Conservation (phyloP, 164 flowering plant species). For the Magnolia sinica region DNA sequence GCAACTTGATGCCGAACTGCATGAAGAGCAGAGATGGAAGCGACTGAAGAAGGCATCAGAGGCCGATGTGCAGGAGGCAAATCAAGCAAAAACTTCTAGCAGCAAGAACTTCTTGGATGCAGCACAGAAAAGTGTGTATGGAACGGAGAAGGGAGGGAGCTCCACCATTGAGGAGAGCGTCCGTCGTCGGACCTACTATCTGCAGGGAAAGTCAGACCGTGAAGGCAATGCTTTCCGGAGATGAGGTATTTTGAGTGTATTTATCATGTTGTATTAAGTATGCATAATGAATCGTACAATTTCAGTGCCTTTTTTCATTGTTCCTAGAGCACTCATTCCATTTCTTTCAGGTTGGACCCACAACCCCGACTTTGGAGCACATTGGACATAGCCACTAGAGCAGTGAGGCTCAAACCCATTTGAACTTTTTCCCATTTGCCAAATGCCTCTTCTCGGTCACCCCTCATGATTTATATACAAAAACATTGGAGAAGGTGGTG, state of each 20-base stretch:
- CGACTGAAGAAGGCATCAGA: slow-evolving; percentile 83
- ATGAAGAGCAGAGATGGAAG: slow-evolving; percentile 90
- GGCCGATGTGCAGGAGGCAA: slow-evolving; percentile 63
- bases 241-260: slow-evolving; percentile 17
- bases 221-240: slow-evolving; percentile 85
- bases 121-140: slow-evolving; percentile 68
- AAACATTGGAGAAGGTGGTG: too few relatives aligned
- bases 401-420: too few relatives aligned
- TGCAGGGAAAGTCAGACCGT: slow-evolving; percentile 50
- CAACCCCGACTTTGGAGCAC: too few relatives aligned
- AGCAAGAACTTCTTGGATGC: slow-evolving; percentile 69
- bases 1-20: slow-evolving; percentile 83
- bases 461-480: too few relatives aligned
- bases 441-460: too few relatives aligned
- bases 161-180: slow-evolving; percentile 89
- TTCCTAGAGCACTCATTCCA: too few relatives aligned
- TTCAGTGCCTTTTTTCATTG: too few relatives aligned
- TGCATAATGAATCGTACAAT: too few relatives aligned
- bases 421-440: too few relatives aligned
- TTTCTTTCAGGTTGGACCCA: too few relatives aligned
- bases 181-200: slow-evolving; percentile 66
- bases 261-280: too few relatives aligned
- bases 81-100: slow-evolving; percentile 13
- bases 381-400: too few relatives aligned
- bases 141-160: slow-evolving; percentile 91